Percentiles rank a stretch among this genome's conserved stretches.
Conservation (phyloP, 495 filamentous ascomycete species). For the Daldinia childiae region DNA sequence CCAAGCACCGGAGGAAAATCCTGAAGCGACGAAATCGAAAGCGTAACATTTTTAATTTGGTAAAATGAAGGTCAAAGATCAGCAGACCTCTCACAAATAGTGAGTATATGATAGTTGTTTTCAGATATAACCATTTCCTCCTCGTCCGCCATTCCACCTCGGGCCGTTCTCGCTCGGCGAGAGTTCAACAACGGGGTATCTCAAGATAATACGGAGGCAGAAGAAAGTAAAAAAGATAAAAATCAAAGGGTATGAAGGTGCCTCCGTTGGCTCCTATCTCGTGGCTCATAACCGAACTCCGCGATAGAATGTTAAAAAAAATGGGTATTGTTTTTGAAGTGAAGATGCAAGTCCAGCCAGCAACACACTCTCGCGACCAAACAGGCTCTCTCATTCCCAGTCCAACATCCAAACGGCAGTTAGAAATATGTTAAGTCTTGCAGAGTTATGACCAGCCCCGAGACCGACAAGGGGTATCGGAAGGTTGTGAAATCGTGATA, state of each 20-base stretch:
- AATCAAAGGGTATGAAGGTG: slow-evolving; percentile 44
- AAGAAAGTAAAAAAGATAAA: slow-evolving; percentile 32
- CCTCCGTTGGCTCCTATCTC: slow-evolving; percentile 41
- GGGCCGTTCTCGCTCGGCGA: slow-evolving; percentile 45
- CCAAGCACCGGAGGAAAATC: slow-evolving; percentile 28
- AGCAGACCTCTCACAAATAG: slow-evolving; percentile 28
- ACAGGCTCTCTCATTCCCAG: slow-evolving; percentile 21
- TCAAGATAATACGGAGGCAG: slow-evolving; percentile 45
- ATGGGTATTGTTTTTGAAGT: slow-evolving; percentile 34
- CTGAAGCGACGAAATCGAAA: slow-evolving; percentile 23
- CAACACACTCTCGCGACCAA: slow-evolving; percentile 36
- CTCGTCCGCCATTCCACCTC: slow-evolving; percentile 40
- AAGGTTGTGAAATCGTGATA: slow-evolving; percentile 23
- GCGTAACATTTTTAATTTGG: slow-evolving; percentile 6
- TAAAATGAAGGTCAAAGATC: slow-evolving; percentile 35
- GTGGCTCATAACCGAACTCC: slow-evolving; percentile 40
- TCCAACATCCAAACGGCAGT: slow-evolving; percentile 11
- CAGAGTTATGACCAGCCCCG: slow-evolving; percentile 38
- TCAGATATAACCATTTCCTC: slow-evolving; percentile 21
- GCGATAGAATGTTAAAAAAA: slow-evolving; percentile 40
- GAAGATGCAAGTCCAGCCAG: slow-evolving; percentile 44
- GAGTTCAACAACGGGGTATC: slow-evolving; percentile 50
- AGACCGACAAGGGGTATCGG: slow-evolving; percentile 38
- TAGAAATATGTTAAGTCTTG: slow-evolving; percentile 23
- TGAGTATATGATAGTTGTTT: slow-evolving; percentile 28